These are phyloP conservation scores for Cryptococcus sp. DNA, from an alignment of 1,284 basidiomycete species.

Conservation along the genomic window DNA sequence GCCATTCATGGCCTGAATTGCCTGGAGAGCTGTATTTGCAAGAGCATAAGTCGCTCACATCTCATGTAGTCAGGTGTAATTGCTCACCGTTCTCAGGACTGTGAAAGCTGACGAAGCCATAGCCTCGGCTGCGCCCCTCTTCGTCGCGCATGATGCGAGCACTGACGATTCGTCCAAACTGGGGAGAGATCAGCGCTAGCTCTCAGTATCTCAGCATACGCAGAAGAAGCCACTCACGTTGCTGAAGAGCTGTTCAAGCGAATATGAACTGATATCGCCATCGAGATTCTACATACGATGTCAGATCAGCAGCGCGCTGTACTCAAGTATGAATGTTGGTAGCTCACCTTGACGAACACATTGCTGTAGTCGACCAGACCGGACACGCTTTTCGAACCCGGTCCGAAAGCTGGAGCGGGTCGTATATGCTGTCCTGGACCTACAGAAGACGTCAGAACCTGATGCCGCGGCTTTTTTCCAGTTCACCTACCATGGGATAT, in stretches of 20 bases:
- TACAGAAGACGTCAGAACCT: constrained; percentile 3
- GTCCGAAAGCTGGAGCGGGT: constrained; percentile 68
- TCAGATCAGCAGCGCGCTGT: too few species aligned
- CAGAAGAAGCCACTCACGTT: constrained; percentile 58
- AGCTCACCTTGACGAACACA: constrained; percentile 60
- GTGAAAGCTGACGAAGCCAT: constrained; percentile 92
- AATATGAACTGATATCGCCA: constrained; percentile 77
- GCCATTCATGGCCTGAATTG: constrained; percentile 34
- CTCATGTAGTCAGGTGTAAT: constrained; percentile 2
- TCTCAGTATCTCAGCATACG: constrained; percentile 1
- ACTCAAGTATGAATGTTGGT: not conserved
- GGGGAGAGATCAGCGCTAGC: constrained; percentile 5
- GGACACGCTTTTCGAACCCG: constrained; percentile 74
- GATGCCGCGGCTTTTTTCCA: not conserved
- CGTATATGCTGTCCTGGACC: constrained; percentile 83
- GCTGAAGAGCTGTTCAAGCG: constrained; percentile 76
- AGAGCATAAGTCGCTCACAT: not conserved
- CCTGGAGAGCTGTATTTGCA: constrained; percentile 23
- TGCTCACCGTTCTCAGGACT: constrained; percentile 74
- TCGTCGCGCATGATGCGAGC: constrained; percentile 93
- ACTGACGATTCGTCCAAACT: constrained; percentile 85
- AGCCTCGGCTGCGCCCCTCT: constrained; percentile 77
- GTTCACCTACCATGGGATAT: constrained; percentile 65
- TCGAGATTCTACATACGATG: constrained; percentile 70
- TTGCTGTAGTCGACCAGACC: constrained; percentile 90